A percentile compares a stretch with the other conserved stretches of the same genome.
These are phyloP conservation scores for Clavulina sp. DNA, from an alignment of 768 basidiomycete species.

Conservation along the genomic window DNA sequence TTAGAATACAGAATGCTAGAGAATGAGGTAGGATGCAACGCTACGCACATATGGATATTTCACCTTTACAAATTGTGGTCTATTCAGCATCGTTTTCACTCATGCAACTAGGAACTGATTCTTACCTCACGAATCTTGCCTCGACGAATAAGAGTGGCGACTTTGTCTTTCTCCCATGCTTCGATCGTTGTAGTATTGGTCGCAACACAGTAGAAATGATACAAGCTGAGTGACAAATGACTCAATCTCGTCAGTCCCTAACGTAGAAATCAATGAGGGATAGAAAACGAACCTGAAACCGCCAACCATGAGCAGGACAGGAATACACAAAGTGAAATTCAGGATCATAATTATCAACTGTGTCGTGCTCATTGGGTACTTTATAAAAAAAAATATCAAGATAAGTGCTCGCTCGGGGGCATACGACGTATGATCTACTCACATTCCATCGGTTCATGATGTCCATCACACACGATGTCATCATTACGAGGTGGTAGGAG, in stretches of 20 bases:
- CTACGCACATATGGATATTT: slow-evolving; percentile 79
- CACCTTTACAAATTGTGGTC: slow-evolving; percentile 28
- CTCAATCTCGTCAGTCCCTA: slow-evolving; percentile 11
- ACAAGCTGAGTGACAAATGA: slow-evolving; percentile 36
- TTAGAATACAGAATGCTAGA: not conserved
- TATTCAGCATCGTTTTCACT: slow-evolving; percentile 3
- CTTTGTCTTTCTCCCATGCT: slow-evolving; percentile 95
- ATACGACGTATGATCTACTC: slow-evolving; percentile 2
- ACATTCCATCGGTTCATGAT: no score
- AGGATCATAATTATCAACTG: slow-evolving; percentile 76
- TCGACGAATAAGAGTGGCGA: slow-evolving; percentile 60
- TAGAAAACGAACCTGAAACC: slow-evolving; percentile 53
- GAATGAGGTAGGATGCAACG: slow-evolving; percentile 2
- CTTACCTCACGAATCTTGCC: slow-evolving; percentile 70
- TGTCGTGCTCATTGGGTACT: slow-evolving; percentile 40
- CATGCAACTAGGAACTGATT: not conserved
- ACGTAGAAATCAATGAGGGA: slow-evolving; percentile 22
- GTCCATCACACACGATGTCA: slow-evolving; percentile 46
- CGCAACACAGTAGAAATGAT: slow-evolving; percentile 62
- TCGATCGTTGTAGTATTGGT: slow-evolving; percentile 92
- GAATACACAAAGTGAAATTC: slow-evolving; percentile 72
- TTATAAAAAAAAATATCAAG: slow-evolving; percentile 24
- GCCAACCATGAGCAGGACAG: slow-evolving; percentile 75
- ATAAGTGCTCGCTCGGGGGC: not conserved
- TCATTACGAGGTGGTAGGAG: slow-evolving; percentile 70